These are phyloP conservation scores for Marchantia paleacea DNA, from an alignment of 225 moss, liverwort and hornwort species.

Conservation along the genomic window DNA sequence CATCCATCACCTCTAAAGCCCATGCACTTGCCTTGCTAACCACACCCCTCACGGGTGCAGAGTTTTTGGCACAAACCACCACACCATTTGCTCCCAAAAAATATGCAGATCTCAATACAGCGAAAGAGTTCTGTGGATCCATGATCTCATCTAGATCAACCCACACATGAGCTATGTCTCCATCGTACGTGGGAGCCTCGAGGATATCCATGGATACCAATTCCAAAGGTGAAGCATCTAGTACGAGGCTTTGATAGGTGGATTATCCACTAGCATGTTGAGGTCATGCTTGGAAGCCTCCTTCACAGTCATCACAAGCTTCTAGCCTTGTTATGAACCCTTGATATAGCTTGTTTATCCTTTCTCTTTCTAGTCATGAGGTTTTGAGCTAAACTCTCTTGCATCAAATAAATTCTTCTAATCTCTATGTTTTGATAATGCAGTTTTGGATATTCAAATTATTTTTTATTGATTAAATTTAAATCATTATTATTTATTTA, in stretches of 20 bases:
- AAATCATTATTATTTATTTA: too few species aligned
- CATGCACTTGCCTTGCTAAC: conserved; percentile 96
- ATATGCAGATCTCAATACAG: conserved; percentile 75
- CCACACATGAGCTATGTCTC: conserved; percentile 62
- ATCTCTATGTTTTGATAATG: too few species aligned
- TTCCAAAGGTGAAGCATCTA: conserved; percentile 85
- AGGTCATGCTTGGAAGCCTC: conserved; percentile 76
- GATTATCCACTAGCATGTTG: conserved; percentile 78
- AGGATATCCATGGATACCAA: conserved; percentile 61
- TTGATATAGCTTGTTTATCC: conserved; percentile 72
- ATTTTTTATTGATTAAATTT: too few species aligned
- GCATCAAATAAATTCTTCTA: too few species aligned
- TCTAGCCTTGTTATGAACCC: conserved; percentile 64
- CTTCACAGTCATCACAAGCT: conserved; percentile 57
- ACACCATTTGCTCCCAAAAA: conserved; percentile 81
- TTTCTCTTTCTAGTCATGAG: conserved; percentile 64
- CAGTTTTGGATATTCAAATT: too few species aligned
- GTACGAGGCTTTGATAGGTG: conserved; percentile 78
- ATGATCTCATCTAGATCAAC: conserved; percentile 86
- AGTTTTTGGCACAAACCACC: conserved; percentile 85
- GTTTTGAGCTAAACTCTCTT: conserved; percentile 67
- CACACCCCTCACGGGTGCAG: conserved; percentile 87
- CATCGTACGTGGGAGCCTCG: conserved; percentile 38
- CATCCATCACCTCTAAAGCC: conserved; percentile 91
- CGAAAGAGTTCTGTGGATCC: conserved; percentile 91